phyloP scores from a whole-genome alignment of 2,329 filamentous ascomycete species.

The Lecanoromycetidae sp. region DNA sequence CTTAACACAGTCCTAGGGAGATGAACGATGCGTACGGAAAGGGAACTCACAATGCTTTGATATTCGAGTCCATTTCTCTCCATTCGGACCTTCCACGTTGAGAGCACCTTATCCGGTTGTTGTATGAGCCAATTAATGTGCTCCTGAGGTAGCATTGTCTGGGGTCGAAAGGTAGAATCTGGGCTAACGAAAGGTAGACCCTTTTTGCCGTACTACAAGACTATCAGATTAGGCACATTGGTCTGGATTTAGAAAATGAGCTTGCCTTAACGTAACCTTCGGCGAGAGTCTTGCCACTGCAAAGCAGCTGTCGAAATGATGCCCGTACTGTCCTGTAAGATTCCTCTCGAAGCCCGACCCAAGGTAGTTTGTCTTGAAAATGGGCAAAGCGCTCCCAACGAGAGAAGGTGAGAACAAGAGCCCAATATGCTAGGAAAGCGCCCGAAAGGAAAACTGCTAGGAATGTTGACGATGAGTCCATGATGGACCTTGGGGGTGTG shows the following conservation, averaged over 20 bases:
- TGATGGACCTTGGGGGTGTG: too few species aligned
- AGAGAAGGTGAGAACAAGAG: too few species aligned
- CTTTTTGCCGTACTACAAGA: neutral
- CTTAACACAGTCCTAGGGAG: too few species aligned
- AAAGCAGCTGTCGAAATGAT: neutral
- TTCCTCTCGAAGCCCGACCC: neutral
- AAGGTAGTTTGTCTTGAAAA: neutral
- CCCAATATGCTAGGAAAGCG: too few species aligned
- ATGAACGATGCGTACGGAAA: too few species aligned
- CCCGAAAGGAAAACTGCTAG: too few species aligned
- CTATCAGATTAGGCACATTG: neutral
- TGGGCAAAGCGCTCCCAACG: too few species aligned
- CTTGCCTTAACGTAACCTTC: neutral
- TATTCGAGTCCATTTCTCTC: conserved; percentile 1
- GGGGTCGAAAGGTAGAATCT: conserved; percentile 1
- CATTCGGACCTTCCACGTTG: neutral
- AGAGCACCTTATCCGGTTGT: conserved; percentile 4
- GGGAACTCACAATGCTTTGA: neutral
- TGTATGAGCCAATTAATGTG: conserved; percentile 9
- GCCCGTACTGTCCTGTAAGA: neutral
- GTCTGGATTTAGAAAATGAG: neutral
- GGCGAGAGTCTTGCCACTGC: neutral
- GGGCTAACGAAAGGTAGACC: neutral
- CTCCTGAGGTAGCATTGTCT: conserved; percentile 5
- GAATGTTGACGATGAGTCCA: too few species aligned